These are phyloP conservation scores for Phanerodontia chrysosporium DNA, from an alignment of 768 basidiomycete species.

Conservation along the genomic window DNA sequence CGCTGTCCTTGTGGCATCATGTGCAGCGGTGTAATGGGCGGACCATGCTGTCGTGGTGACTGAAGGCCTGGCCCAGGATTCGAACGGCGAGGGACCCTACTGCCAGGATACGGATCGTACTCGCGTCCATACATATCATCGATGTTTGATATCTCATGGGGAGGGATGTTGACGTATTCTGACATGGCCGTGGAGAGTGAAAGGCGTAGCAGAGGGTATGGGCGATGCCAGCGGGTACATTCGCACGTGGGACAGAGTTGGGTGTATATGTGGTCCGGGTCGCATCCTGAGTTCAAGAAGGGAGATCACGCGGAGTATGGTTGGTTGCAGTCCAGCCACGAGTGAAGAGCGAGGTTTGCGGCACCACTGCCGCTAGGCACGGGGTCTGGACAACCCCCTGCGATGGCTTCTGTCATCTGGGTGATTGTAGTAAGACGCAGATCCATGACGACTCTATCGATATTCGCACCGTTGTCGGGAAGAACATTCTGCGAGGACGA, in stretches of 20 bases:
- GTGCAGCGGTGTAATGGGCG: background rate
- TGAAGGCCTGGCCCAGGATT: background rate
- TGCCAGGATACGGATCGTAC: slow-evolving; percentile 7
- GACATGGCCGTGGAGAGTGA: slow-evolving; percentile 9
- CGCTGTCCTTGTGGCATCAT: background rate
- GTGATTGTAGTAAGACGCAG: background rate
- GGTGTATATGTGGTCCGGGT: background rate
- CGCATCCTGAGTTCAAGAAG: background rate
- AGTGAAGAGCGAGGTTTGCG: background rate
- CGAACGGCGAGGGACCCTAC: background rate
- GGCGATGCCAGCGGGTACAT: background rate
- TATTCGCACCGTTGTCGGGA: background rate
- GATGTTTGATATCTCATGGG: background rate
- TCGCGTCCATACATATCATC: slow-evolving; percentile 3
- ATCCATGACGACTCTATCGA: background rate
- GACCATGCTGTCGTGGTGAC: background rate
- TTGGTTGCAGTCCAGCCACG: background rate
- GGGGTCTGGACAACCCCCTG: background rate
- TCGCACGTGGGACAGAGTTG: background rate
- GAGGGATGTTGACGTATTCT: slow-evolving; percentile 6
- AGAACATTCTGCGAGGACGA: background rate
- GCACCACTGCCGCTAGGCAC: slow-evolving; percentile 1
- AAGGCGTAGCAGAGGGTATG: slow-evolving; percentile 3
- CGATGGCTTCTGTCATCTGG: background rate
- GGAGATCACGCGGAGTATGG: background rate